Evolutionary conservation across 371 early-diverging fungal species (phyloP), one percentile per base, ranked within the genome.

Genomic region (Batrachochytrium dendrobatidis): DNA sequence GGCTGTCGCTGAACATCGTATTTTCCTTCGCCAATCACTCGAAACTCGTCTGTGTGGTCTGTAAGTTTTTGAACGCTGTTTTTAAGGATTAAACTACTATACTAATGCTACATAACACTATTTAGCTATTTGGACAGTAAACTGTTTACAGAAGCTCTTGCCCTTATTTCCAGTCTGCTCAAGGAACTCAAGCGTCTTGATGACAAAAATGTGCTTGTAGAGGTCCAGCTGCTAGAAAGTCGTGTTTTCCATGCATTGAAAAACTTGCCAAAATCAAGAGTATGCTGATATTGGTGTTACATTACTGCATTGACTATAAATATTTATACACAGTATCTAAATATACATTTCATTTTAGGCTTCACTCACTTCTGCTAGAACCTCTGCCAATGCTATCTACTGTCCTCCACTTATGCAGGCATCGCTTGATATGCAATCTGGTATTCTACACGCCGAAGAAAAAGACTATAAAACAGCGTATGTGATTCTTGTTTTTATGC

Each of bases 371-470:
- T 90, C 93, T 17, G 98, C 99, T 18, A 86, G 95, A 66, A 95
- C 99, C 3, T 88, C 93, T 5, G 97, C 98, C 52, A 98, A 98
- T 66, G 83, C 95, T 25, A 94, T 98, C 61, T 98, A 98, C 73
- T 96, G 96, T 66, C 98, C 99, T 62, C 95, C 97, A n/a, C 77
- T 92, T 58, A 81, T 98, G 70, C 99, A 99, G 73, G 99, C 98
- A 15, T 82, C 86, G 35, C 80, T 99, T 46, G 99, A 99, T 73
- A 84, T 98, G 86, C 95, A 97, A 70, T 92, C 94, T 3, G 99
- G 99, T 60, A 88, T 95, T 34, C 81, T 98, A 61, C 95, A 97
- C 65, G 90, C 97, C 44, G 98, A 98, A 67, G 98, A 98, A 61
- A 93, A 93, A 76, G 98, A 99, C 67, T 99, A 94, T 75, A 94